Conservation (phyloP, 2,329 filamentous ascomycete species). For the Fusarium redolens region DNA sequence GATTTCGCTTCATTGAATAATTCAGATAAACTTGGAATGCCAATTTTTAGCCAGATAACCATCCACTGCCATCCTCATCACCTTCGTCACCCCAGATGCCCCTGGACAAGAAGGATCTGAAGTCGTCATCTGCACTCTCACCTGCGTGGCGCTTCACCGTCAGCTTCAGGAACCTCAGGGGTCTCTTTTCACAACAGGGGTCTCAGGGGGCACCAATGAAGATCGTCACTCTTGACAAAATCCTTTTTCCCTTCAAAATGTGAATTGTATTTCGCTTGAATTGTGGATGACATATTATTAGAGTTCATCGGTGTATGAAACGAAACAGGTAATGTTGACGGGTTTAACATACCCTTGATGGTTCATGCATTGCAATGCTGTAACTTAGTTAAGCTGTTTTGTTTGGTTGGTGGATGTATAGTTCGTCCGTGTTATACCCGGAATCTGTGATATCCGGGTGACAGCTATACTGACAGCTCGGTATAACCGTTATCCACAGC, state of each 20-base stretch:
- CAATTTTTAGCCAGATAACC: not conserved
- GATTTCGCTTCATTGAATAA: constrained; percentile 5
- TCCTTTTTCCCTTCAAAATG: not conserved
- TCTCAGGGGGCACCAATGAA: constrained; percentile 15
- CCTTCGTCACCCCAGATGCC: not conserved
- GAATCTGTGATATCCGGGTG: constrained; percentile 14
- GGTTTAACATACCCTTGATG: constrained; percentile 1
- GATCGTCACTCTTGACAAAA: constrained; percentile 17
- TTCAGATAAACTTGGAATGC: not conserved
- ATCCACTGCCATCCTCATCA: not conserved
- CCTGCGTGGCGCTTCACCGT: constrained; percentile 15
- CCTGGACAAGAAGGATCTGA: not conserved
- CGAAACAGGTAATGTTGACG: constrained; percentile 27
- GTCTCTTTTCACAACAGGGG: constrained; percentile 11
- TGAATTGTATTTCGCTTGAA: constrained; percentile 7
- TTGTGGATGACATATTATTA: not conserved
- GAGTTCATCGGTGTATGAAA: constrained; percentile 22
- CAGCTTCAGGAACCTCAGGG: not conserved
- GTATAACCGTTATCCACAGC: constrained; percentile 2
- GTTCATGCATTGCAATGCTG: constrained; percentile 19
- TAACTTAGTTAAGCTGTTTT: not conserved
- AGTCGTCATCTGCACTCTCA: constrained; percentile 1
- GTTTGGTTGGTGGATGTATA: constrained; percentile 12
- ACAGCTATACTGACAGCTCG: constrained; percentile 3
- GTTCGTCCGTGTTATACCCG: constrained; percentile 28